A percentile compares a stretch with the other conserved stretches of the same genome.
phyloP scores from a whole-genome alignment of 2,329 filamentous ascomycete genomes.

The Trichophyton mentagrophytes region DNA sequence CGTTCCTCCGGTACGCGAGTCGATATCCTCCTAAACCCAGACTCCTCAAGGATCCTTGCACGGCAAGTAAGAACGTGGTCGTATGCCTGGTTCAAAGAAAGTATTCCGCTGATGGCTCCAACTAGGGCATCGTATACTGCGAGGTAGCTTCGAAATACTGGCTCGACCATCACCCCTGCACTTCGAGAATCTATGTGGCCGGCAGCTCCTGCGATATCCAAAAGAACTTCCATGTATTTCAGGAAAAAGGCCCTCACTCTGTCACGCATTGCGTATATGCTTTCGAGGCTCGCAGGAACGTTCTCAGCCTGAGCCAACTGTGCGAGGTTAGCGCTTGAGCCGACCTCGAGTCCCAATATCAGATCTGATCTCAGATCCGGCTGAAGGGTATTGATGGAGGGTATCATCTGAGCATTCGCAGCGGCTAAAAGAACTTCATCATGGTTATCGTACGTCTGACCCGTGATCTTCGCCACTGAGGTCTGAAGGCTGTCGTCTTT shows the following conservation, averaged over 20 bases:
- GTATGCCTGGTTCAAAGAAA: not conserved
- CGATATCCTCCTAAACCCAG: not conserved
- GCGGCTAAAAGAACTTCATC: slow-evolving; percentile 2
- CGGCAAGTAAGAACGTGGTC: not conserved
- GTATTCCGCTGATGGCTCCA: not conserved
- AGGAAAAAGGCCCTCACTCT: slow-evolving; percentile 22
- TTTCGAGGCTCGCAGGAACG: slow-evolving; percentile 20
- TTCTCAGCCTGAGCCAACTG: slow-evolving; percentile 31
- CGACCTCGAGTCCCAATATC: slow-evolving; percentile 24
- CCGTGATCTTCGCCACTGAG: not conserved
- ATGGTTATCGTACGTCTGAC: not conserved
- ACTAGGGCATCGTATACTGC: not conserved
- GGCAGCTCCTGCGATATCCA: slow-evolving; percentile 1
- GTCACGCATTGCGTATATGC: slow-evolving; percentile 17
- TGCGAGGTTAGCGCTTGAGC: slow-evolving; percentile 27
- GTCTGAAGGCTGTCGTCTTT: not conserved
- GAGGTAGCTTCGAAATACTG: slow-evolving; percentile 2
- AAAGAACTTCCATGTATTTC: slow-evolving; percentile 26
- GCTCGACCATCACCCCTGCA: not conserved
- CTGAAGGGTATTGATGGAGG: not conserved
- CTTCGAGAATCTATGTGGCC: not conserved
- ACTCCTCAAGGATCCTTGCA: not conserved
- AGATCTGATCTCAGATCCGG: slow-evolving; percentile 14
- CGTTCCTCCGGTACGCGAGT: not conserved
- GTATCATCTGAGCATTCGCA: slow-evolving; percentile 1